These are phyloP conservation scores for Jamesozyma piceae DNA, from an alignment of 805 yeast genomes.

Conservation along the genomic window DNA sequence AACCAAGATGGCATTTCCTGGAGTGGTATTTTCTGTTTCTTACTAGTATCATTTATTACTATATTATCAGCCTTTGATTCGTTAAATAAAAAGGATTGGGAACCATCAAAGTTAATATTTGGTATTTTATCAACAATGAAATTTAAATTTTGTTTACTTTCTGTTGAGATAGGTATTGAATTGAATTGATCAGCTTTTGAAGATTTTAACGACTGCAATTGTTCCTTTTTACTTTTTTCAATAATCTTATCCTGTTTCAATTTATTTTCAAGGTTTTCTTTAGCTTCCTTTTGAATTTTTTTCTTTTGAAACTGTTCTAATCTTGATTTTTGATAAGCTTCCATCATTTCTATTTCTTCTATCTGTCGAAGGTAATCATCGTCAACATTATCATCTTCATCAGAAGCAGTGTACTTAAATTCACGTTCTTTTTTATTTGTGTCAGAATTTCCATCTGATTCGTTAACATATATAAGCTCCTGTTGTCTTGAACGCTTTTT, in stretches of 20 bases:
- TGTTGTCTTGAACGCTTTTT: constrained; percentile 7
- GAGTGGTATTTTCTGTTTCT: constrained; percentile 4
- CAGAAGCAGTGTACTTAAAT: constrained; percentile 2
- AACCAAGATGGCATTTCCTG: constrained; percentile 29
- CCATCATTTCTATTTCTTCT: constrained; percentile 31
- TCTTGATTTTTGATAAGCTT: constrained; percentile 28
- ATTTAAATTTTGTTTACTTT: constrained; percentile 19
- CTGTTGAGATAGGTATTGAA: constrained; percentile 2
- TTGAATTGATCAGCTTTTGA: background rate
- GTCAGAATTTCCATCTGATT: background rate
- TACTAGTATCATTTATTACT: constrained; percentile 1
- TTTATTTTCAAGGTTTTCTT: constrained; percentile 34
- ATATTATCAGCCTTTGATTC: constrained; percentile 3
- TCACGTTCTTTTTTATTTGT: too few species aligned
- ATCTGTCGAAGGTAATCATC: constrained; percentile 21
- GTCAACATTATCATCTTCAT: constrained; percentile 12
- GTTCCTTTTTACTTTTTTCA: background rate
- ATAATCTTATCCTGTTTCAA: constrained; percentile 18
- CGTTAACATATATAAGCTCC: background rate
- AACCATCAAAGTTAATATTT: background rate
- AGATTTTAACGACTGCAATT: background rate
- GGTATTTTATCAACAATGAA: constrained; percentile 17
- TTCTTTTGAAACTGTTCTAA: constrained; percentile 4
- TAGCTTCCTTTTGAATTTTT: background rate
- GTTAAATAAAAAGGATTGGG: constrained; percentile 16